Base-by-base conservation (phyloP, 2,329 filamentous ascomycete species). In the Talaromyces albobiverticillius region DNA sequence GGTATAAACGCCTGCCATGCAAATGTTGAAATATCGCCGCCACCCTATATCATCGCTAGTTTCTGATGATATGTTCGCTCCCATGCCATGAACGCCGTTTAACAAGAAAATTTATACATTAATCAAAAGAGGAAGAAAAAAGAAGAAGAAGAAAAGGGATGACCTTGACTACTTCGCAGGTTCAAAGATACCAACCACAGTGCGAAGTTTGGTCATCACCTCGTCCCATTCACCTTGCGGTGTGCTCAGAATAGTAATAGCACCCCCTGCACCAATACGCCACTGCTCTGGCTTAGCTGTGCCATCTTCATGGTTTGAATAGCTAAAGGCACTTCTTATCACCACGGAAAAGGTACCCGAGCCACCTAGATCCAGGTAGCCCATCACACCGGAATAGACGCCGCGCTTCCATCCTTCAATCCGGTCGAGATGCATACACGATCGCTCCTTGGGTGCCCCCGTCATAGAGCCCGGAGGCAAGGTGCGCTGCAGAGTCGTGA, bases 381-480 rank as follows among this genome's bases (percentile, higher is more conserved):
- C 93, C 47, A 96, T 81, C 1, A 95, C 88, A 18, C 94, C 91
- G 6, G 90, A 90, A 72, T 96, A 96, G 48, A 96, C 72, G 29
- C 90, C 86, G 49, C 93, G 79, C 54, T 75, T 72, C 3, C 76
- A 68, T 16, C 71, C 73, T 71, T 96, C 92, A 40, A 96, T 79
- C 3, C 78, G 73, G 56, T 80, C 79, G 18, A 97, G 76, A 45
- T 96, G 81, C 75, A 95, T 87, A 69, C 93, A 96, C 59, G 88
- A 93, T 46, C 93, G 82, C 72, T 93, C 92, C 77, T 97, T 97
- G 0, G 93, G 94, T 0, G 93, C 93, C 6, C 94, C 94, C 2
- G 93, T 97, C 94, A 97, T 97, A 64, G 88, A 93, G 0, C 94
- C 93, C 0, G 94, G 91, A 0, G 94, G 93, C 1, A 97, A 79